Percentiles rank a stretch among this genome's conserved stretches.
phyloP scores from a whole-genome alignment of 2,329 filamentous ascomycete species.

The Fusarium nanum region DNA sequence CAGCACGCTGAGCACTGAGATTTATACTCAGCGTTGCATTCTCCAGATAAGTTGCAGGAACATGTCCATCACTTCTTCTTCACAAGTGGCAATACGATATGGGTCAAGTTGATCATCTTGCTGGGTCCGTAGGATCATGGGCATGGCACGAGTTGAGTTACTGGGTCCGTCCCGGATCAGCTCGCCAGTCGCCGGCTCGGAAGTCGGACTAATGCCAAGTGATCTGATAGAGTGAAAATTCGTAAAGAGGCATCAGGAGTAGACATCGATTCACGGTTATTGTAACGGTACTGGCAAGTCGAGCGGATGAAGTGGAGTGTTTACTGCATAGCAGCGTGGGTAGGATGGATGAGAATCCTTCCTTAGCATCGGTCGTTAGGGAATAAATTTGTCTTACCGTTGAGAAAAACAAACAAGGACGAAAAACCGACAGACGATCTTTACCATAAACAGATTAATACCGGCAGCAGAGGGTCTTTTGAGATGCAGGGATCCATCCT shows the following conservation, averaged over 20 bases:
- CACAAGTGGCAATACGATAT: constrained; percentile 14
- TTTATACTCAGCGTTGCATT: constrained; percentile 33
- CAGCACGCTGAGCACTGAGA: neutral
- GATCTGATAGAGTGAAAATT: neutral
- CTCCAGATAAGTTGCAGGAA: neutral
- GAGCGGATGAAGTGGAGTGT: constrained; percentile 19
- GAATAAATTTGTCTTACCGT: neutral
- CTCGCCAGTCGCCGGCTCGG: constrained; percentile 12
- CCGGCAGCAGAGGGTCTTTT: constrained; percentile 12
- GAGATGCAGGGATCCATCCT: constrained; percentile 21
- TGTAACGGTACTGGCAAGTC: neutral
- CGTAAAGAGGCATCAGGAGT: neutral
- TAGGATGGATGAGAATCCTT: constrained; percentile 17
- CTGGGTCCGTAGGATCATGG: constrained; percentile 3
- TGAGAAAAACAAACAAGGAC: constrained; percentile 3
- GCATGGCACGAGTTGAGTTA: neutral
- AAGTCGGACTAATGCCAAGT: constrained; percentile 36
- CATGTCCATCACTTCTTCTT: neutral
- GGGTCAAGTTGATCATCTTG: constrained; percentile 1
- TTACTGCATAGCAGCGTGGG: constrained; percentile 5
- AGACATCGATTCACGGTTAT: neutral
- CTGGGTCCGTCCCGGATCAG: neutral
- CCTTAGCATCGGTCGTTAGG: constrained; percentile 6
- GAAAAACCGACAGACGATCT: constrained; percentile 10
- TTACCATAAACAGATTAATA: constrained; percentile 2